phyloP scores from a whole-genome alignment of 1,139 yeast species.

The Candida sanyaensis region DNA sequence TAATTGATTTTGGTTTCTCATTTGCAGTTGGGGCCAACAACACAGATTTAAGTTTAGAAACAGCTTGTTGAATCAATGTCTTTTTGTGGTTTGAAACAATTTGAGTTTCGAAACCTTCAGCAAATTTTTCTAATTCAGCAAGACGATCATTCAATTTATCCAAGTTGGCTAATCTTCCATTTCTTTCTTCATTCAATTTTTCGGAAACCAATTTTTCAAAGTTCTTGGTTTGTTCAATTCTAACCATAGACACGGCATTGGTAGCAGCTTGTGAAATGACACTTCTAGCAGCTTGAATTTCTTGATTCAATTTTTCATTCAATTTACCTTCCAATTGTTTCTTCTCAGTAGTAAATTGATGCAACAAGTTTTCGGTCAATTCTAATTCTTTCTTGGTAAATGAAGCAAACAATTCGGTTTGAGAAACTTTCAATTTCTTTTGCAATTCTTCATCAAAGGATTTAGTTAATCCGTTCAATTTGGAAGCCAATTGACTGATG shows the following conservation, averaged over 20 bases:
- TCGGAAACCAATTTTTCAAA: slow-evolving; percentile 65
- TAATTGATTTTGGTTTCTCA: slow-evolving; percentile 33
- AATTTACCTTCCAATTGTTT: slow-evolving; percentile 64
- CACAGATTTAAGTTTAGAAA: slow-evolving; percentile 53
- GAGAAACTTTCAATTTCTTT: slow-evolving; percentile 37
- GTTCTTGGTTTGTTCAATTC: slow-evolving; percentile 70
- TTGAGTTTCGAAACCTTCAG: slow-evolving; percentile 58
- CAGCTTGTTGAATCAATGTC: slow-evolving; percentile 57
- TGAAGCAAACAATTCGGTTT: slow-evolving; percentile 54
- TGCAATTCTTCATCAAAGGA: slow-evolving; percentile 46
- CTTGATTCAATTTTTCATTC: slow-evolving; percentile 58
- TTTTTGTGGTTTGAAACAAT: slow-evolving; percentile 57
- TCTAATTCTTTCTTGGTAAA: slow-evolving; percentile 59
- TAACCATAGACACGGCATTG: slow-evolving; percentile 72
- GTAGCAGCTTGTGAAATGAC: slow-evolving; percentile 74
- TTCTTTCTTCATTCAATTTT: slow-evolving; percentile 77
- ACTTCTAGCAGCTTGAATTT: slow-evolving; percentile 68
- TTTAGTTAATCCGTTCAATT: slow-evolving; percentile 36
- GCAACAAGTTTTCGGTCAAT: slow-evolving; percentile 49
- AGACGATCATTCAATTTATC: slow-evolving; percentile 60
- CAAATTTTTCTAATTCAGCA: slow-evolving; percentile 58
- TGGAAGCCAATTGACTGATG: slow-evolving; percentile 32
- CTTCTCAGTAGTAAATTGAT: slow-evolving; percentile 56
- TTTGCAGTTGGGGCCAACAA: slow-evolving; percentile 31
- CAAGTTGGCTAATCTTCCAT: slow-evolving; percentile 74